phyloP scores from a whole-genome alignment of 2,329 filamentous ascomycete genomes.

The Colletotrichum orchidophilum region DNA sequence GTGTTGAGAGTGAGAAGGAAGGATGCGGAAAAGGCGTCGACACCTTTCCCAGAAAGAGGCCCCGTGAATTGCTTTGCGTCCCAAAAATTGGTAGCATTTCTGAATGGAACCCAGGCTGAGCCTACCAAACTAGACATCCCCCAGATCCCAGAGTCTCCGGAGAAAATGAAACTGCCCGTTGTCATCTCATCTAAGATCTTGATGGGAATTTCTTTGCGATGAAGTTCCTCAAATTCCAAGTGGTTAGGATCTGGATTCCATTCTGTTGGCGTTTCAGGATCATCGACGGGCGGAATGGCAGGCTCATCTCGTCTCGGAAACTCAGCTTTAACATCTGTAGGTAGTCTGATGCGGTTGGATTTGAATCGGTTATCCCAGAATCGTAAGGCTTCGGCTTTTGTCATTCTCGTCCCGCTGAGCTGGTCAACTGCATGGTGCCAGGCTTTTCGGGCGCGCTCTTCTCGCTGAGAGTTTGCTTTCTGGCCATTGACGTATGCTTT shows the following conservation, averaged over 20 bases:
- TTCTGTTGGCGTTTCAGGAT: not conserved
- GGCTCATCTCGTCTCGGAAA: not conserved
- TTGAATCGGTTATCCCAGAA: not conserved
- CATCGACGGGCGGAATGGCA: not conserved
- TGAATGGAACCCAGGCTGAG: not conserved
- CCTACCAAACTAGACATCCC: not conserved
- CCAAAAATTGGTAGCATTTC: not conserved
- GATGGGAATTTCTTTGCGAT: not conserved
- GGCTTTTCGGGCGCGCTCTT: not conserved
- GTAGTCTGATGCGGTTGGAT: not conserved
- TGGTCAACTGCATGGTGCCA: conserved; percentile 7
- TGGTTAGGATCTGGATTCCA: not conserved
- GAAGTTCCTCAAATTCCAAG: too few relatives aligned
- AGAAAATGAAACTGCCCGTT: not conserved
- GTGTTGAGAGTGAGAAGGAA: conserved; percentile 15
- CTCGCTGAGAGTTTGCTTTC: not conserved
- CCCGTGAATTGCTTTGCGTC: not conserved
- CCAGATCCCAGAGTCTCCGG: not conserved
- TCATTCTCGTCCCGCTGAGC: not conserved
- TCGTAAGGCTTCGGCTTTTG: conserved; percentile 27
- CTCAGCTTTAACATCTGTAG: not conserved
- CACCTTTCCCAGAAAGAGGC: conserved; percentile 20
- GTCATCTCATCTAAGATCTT: not conserved
- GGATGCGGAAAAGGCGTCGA: not conserved
- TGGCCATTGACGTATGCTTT: not conserved